Conservation (phyloP, 495 filamentous ascomycete genomes). For the Penicillium canariense region DNA sequence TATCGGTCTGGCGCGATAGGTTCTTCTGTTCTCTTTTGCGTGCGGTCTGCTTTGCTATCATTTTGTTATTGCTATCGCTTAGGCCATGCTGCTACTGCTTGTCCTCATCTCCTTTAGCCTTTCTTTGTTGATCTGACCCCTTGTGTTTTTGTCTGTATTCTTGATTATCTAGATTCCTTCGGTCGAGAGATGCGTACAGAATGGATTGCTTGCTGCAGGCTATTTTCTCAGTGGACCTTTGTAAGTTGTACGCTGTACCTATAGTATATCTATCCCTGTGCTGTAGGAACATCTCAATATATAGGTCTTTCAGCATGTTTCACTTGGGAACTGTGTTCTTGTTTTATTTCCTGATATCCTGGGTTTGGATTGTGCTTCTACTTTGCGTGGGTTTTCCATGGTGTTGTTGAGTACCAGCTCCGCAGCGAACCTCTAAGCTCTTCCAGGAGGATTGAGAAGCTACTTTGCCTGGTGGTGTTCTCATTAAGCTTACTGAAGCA, state of each 20-base stretch:
- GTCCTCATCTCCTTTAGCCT: neutral
- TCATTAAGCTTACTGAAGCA: neutral
- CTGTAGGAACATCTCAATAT: no score
- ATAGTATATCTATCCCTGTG: no score
- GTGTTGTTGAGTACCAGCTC: no score
- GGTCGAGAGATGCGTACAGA: neutral
- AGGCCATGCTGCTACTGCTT: neutral
- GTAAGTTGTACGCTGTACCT: no score
- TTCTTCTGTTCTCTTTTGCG: constrained; percentile 6
- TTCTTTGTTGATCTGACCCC: neutral
- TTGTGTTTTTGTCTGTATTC: neutral
- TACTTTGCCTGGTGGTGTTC: neutral
- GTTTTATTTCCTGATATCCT: no score
- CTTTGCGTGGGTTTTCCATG: no score
- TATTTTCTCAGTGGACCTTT: neutral
- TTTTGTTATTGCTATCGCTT: constrained; percentile 5
- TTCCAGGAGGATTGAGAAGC: no score
- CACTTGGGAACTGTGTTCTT: no score
- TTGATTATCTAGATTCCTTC: neutral
- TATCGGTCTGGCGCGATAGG: constrained; percentile 14
- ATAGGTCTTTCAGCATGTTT: no score
- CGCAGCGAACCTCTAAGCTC: no score
- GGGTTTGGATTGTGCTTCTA: no score
- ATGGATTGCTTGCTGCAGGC: neutral
- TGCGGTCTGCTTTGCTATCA: constrained; percentile 1